Base-by-base conservation (phyloP, 2,329 filamentous ascomycete genomes). In the Calonectria multiphialidica region DNA sequence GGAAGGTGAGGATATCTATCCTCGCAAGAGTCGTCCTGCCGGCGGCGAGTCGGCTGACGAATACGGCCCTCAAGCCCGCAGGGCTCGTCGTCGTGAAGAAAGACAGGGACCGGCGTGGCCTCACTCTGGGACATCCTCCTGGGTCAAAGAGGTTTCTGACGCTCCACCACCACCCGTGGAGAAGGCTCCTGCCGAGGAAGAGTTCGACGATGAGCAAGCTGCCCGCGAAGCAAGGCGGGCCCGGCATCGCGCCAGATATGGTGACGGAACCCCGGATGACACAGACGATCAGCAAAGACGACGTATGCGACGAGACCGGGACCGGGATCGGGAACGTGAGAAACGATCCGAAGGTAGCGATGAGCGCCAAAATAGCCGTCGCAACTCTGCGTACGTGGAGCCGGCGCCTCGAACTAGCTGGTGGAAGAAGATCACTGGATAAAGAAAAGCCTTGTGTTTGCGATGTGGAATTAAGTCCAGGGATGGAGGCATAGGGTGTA, bases 91-190 rank as follows among this genome's bases (percentile, higher is more conserved):
- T 16, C 80, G 82, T 35, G 85, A 80, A 28, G 80, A 83, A 40
- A 37, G 66, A 37, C 44, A 62, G 16, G 76, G 71, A 9, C 74
- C 86, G 10, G 84, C 84, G 12, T 92, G 91, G 91, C 90, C 91
- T 21, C 89, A 92, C 79, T 91, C 89, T 8, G 90, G 91, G 30
- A 92, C 90, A 0, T 90, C 89, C 10, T 92, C 90, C 0, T 93
- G 91, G 91, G 90, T 92, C 5, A 92, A 92, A 81, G 90, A 92
- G 15, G 88, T 91, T 76, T 90, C 88, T 2, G 91, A 92, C 75
- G 90, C 90, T 3, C 89, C 89, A 2, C 90, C 90, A 3, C 90
- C 90, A 2, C 90, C 89, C 1, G 86, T 87, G 0, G 64, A 68
- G 84, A 35, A 16, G 8, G 64, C 28, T 6, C 69, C 84, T 45